Evolutionary conservation across 2,329 filamentous ascomycete genomes (phyloP), one percentile per base, ranked within the genome.

Genomic region (Cladobotryum protrusum): DNA sequence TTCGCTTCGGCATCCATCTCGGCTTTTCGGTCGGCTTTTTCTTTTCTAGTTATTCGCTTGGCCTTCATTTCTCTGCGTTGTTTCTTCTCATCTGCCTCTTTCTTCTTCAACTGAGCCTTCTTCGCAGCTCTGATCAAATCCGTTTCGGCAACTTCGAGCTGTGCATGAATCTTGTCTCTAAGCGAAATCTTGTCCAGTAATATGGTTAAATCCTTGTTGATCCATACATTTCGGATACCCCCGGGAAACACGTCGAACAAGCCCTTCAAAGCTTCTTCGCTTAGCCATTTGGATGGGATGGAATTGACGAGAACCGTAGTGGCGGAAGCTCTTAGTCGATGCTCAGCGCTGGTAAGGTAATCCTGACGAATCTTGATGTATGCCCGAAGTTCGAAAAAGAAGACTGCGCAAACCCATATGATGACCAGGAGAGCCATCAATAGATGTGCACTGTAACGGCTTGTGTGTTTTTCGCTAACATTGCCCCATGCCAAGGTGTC

Each of bases 201-300:
- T 8, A 85, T 78, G 40, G 91, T 88, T 57, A 89, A 85, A 63
- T 99, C 88, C 54, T 92, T 82, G 52, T 96, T 99, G 59, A 99
- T 84, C 91, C 92, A 99, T 43, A 99, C 87, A 58, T 97, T 97
- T 52, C 89, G 82, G 62, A 99, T 86, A 29, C 93, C 93, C 17
- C 93, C 93, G 0, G 93, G 93, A 59, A 96, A 97, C 1, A 97
- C 91, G 64, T 99, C 93, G 61, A 95, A 99, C 0, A 99, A 75
- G 0, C 86, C 86, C 51, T 83, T 79, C 4, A 99, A 76, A 1
- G 89, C 88, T 41, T 95, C 84, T 44, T 89, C 80, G 2, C 81
- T 89, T 7, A 95, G 81, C 93, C 93, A 99, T 62, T 95, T 95
- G 37, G 79, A 74, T 1, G 93, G 93, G 46, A 99, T 96, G 11